These are phyloP conservation scores for Triangularia verruculosa DNA, from an alignment of 2,329 filamentous ascomycete genomes.

Conservation along the genomic window DNA sequence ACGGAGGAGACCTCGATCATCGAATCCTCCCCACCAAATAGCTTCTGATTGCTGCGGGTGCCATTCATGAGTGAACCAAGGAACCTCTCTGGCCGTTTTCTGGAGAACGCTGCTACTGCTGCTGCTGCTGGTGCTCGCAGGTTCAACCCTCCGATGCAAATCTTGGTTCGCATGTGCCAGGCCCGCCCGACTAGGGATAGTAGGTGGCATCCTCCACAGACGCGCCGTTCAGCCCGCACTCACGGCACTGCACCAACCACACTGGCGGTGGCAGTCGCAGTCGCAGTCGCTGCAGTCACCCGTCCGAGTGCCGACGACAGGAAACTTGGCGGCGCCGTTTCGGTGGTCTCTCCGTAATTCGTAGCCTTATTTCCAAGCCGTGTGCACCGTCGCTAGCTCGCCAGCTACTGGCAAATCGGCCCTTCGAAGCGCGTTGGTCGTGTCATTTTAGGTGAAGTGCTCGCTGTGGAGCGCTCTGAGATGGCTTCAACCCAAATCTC, in stretches of 20 bases:
- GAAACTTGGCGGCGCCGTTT: not conserved
- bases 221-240: conserved; percentile 14
- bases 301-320: conserved; percentile 1
- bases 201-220: not conserved
- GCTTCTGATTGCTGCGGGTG: conserved; percentile 4
- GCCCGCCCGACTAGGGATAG: conserved; percentile 1
- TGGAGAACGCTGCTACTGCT: conserved; percentile 12
- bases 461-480: not conserved
- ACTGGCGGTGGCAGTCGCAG: conserved; percentile 16
- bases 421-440: conserved; percentile 8
- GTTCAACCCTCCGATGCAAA: conserved; percentile 24
- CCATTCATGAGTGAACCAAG: conserved; percentile 16
- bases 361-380: conserved; percentile 23
- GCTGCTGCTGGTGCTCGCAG: conserved; percentile 11
- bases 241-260: conserved; percentile 16
- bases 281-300: conserved; percentile 8
- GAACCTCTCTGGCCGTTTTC: conserved; percentile 14
- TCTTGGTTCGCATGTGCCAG: conserved; percentile 30
- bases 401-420: conserved; percentile 19
- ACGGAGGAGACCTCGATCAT: not conserved
- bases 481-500: not conserved
- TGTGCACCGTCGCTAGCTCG: conserved; percentile 24
- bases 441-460: not conserved
- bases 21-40: not conserved
- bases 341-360: not conserved